phyloP scores from a whole-genome alignment of 148 eudicot genomes.

The Rhododendron ovatum region DNA sequence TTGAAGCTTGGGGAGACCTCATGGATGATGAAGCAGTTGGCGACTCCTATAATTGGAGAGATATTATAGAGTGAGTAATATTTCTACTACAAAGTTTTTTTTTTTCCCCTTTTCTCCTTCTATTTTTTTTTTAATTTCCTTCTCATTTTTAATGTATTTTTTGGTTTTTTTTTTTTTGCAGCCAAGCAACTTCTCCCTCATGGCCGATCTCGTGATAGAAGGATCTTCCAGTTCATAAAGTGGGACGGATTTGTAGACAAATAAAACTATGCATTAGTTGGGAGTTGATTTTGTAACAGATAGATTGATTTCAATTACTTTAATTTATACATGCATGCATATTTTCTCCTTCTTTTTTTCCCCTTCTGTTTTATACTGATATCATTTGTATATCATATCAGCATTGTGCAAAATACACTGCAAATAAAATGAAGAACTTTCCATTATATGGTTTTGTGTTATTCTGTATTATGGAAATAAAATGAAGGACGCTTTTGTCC shows the following conservation, averaged over 20 bases:
- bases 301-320: neutral
- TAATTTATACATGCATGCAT: neutral
- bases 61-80: constrained; percentile 39
- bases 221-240: constrained; percentile 1
- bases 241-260: constrained; percentile 1
- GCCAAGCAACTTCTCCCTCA: constrained; percentile 39
- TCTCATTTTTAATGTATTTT: neutral
- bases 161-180: constrained; percentile 2
- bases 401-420: constrained; percentile 7
- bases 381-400: neutral
- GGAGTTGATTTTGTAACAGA: neutral
- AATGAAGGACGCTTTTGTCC: too few species aligned
- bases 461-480: too few species aligned
- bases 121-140: neutral
- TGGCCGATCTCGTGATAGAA: constrained; percentile 33
- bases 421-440: neutral
- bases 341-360: neutral
- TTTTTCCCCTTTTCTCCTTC: neutral
- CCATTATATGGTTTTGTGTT: neutral
- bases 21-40: constrained; percentile 31
- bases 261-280: neutral
- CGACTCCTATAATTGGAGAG: constrained; percentile 43
- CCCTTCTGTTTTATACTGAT: neutral
- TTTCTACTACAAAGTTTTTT: neutral
- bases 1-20: constrained; percentile 34